These are phyloP conservation scores for Fraxinus nigra DNA, from an alignment of 305 asterid species.

Conservation along the genomic window DNA sequence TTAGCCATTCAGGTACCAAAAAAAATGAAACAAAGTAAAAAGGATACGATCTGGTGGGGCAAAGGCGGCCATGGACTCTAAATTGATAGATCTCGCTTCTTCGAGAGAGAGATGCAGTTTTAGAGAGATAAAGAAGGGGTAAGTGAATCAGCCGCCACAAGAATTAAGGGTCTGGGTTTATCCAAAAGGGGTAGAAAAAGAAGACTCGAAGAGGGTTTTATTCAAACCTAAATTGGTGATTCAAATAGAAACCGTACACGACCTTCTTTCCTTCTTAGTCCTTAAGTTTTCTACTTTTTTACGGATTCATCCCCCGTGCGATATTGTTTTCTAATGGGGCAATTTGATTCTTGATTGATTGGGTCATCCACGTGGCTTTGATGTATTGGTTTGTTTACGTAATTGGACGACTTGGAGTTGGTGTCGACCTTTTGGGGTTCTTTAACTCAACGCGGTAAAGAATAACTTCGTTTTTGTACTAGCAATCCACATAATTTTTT, in stretches of 20 bases:
- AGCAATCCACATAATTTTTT: not conserved
- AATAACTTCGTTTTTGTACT: not conserved
- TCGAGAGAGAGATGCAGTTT: slow-evolving; percentile 11
- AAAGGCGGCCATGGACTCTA: slow-evolving; percentile 47
- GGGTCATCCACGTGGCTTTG: not conserved
- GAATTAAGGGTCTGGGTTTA: slow-evolving; percentile 35
- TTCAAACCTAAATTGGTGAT: slow-evolving; percentile 8
- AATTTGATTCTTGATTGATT: not conserved
- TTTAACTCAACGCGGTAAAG: not conserved
- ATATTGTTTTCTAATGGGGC: not conserved
- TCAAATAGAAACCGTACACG: not conserved
- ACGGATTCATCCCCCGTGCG: not conserved
- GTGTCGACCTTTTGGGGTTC: not conserved
- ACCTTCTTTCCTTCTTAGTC: slow-evolving; percentile 8
- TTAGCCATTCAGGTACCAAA: not conserved
- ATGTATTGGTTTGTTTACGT: not conserved
- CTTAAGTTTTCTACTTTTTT: not conserved
- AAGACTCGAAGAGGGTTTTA: not conserved
- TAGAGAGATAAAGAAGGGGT: not conserved
- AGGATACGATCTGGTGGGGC: slow-evolving; percentile 72
- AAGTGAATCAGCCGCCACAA: slow-evolving; percentile 42
- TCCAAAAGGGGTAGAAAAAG: slow-evolving; percentile 29
- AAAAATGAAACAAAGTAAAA: not conserved
- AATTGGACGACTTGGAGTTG: not conserved
- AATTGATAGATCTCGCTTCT: slow-evolving; percentile 12